A percentile compares a stretch with the other conserved stretches of the same genome.
These are phyloP conservation scores for Candida ulmi DNA, from an alignment of 805 yeast species.

Conservation along the genomic window DNA sequence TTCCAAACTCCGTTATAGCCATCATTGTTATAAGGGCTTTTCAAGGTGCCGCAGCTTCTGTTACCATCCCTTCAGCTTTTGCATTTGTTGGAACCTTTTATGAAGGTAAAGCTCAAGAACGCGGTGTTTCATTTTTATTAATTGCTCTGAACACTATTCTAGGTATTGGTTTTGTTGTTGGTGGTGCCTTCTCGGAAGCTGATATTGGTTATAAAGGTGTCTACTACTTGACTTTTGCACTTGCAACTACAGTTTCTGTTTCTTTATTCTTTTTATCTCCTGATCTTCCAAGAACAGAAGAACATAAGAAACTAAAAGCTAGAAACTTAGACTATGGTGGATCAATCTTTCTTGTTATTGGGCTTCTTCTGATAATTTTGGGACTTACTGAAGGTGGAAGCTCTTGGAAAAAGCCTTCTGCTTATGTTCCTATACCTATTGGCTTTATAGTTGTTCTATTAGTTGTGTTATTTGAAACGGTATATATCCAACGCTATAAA, in stretches of 20 bases:
- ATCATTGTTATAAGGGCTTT: slow-evolving; percentile 38
- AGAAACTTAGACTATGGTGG: slow-evolving; percentile 33
- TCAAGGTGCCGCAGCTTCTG: slow-evolving; percentile 40
- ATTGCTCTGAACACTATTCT: slow-evolving; percentile 24
- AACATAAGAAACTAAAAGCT: slow-evolving; percentile 11
- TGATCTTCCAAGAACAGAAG: slow-evolving; percentile 24
- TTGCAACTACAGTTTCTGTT: slow-evolving; percentile 16
- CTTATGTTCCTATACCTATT: slow-evolving; percentile 35
- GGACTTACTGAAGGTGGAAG: slow-evolving; percentile 43
- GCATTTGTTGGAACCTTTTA: slow-evolving; percentile 28
- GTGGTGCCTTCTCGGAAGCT: slow-evolving; percentile 38
- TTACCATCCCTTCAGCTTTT: slow-evolving; percentile 32
- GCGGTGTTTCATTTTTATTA: slow-evolving; percentile 23
- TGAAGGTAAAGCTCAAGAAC: slow-evolving; percentile 22
- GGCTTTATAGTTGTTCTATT: slow-evolving; percentile 28
- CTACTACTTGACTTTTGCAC: slow-evolving; percentile 33
- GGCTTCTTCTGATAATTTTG: slow-evolving; percentile 31
- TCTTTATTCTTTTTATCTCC: slow-evolving; percentile 25
- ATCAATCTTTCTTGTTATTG: slow-evolving; percentile 27
- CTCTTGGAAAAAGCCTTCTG: slow-evolving; percentile 34
- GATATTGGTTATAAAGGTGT: slow-evolving; percentile 34
- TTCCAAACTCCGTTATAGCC: slow-evolving; percentile 28
- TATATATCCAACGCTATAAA: slow-evolving; percentile 14
- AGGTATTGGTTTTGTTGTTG: slow-evolving; percentile 37
- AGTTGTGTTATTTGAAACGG: slow-evolving; percentile 28